Evolutionary conservation across 2,329 filamentous ascomycete species (phyloP).

Genomic region (Hypomyces perniciosus): DNA sequence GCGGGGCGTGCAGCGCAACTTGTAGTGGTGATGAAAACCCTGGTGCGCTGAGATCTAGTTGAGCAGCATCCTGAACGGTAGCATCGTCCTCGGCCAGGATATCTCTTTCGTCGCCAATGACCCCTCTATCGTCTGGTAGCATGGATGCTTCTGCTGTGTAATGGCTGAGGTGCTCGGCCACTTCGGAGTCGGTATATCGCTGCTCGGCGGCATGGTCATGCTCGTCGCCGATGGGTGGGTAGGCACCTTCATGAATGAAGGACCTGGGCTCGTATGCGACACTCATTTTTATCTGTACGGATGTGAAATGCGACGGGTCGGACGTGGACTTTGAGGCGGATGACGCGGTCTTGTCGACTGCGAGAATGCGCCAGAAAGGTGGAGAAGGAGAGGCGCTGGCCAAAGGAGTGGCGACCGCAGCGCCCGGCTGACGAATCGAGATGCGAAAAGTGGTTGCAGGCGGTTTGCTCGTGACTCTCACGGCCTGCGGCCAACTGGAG

Average conservation of each 20-base stretch:
- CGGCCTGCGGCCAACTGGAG: conserved; percentile 10
- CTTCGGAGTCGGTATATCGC: conserved; percentile 38
- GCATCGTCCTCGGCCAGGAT: conserved; percentile 34
- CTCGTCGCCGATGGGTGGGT: conserved; percentile 41
- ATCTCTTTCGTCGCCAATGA: conserved; percentile 30
- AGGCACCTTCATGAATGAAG: conserved; percentile 43
- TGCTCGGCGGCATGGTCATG: conserved; percentile 36
- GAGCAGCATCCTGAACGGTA: conserved; percentile 32
- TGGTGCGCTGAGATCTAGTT: conserved; percentile 32
- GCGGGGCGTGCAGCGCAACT: conserved; percentile 24
- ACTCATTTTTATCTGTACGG: conserved; percentile 35
- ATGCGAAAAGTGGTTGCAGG: not conserved
- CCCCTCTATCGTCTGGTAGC: conserved; percentile 32
- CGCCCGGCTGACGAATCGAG: conserved; percentile 1
- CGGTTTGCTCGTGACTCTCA: conserved; percentile 8
- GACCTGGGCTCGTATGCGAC: conserved; percentile 47
- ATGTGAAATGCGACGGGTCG: conserved; percentile 4
- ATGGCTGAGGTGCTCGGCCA: conserved; percentile 37
- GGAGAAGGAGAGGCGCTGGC: conserved; percentile 2
- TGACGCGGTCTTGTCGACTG: conserved; percentile 8
- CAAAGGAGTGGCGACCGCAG: conserved; percentile 1
- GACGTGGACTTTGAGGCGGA: conserved; percentile 5
- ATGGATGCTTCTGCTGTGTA: conserved; percentile 36
- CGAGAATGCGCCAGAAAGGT: conserved; percentile 5
- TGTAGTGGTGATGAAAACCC: conserved; percentile 31